Base-by-base conservation (phyloP, 306 rosid genomes). In the Mucuna pruriens region DNA sequence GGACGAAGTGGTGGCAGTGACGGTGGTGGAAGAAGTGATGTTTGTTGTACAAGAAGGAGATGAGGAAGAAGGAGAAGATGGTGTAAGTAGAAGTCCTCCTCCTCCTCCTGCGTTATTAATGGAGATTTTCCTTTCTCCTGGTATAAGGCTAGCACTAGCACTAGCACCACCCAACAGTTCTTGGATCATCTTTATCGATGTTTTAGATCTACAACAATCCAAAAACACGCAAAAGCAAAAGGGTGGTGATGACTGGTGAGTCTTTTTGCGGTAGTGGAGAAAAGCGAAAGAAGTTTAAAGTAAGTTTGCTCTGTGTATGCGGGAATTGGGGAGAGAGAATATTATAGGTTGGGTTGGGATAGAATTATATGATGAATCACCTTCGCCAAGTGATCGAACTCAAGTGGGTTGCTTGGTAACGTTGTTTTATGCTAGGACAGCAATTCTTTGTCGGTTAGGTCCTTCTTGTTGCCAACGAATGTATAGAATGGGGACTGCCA, bases 151-250 rank as follows among this genome's bases (percentile, higher is more conserved):
- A 42, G 34, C n/a, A n/a, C n/a, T n/a, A n/a, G n/a, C 54, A 66
- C 85, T 84, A 57, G 93, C 45, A 71, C 85, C 92, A 66, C 92
- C 91, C 55, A 95, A 90, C 73, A 95, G 90, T 84, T 95, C 98
- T 81, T 91, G 98, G 84, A 95, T 93, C 99, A 95, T 94, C 89
- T 79, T 80, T 81, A 39, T 77, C 79, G n/a, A n/a, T n/a, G n/a
- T 69, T 44, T 69, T 13, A 60, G 97, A 90, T 91, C 93, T 89
- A 82, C 86, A 89, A 91, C 86, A 89, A 90, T 87, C 94, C 94
- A 92, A 92, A 88, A 87, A 74, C 83, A 81, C 76, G 70, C 22
- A 79, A 89, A 88, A 88, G 92, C 89, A 88, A 86, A 86, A 85
- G 87, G 79, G 85, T 39, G 75, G 72, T 67, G 52, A 65, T 65